Evolutionary conservation across 495 filamentous ascomycete genomes (phyloP).

Genomic region (Penicillium steckii): DNA sequence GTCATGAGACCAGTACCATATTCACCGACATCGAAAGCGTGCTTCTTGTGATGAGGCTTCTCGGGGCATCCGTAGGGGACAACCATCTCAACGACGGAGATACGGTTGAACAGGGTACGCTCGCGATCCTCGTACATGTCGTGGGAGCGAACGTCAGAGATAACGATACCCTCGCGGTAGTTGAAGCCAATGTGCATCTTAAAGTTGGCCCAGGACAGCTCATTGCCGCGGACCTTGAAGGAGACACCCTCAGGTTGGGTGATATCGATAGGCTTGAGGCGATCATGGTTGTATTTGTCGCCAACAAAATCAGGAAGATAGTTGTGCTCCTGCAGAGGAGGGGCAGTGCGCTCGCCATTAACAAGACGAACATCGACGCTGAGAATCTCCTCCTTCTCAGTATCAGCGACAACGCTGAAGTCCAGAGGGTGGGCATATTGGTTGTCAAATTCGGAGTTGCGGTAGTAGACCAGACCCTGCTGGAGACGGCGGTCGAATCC

Average conservation of each 20-base stretch:
- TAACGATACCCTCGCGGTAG: conserved; percentile 89
- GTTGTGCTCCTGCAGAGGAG: conserved; percentile 53
- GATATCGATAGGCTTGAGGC: conserved; percentile 40
- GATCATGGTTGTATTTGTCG: conserved; percentile 34
- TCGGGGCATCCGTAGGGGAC: conserved; percentile 95
- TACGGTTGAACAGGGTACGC: conserved; percentile 81
- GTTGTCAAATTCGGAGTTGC: conserved; percentile 47
- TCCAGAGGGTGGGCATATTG: conserved; percentile 42
- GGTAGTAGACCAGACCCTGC: conserved; percentile 42
- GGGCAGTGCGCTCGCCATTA: conserved; percentile 60
- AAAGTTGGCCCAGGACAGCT: conserved; percentile 37
- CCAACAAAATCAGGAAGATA: conserved; percentile 44
- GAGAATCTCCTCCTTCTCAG: conserved; percentile 90
- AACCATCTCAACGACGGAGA: conserved; percentile 96
- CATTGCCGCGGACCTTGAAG: conserved; percentile 40
- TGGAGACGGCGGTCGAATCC: conserved; percentile 38
- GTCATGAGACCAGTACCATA: conserved; percentile 97
- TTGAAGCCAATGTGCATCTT: conserved; percentile 70
- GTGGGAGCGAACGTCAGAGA: conserved; percentile 89
- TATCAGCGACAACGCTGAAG: conserved; percentile 44
- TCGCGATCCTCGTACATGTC: conserved; percentile 80
- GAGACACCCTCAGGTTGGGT: conserved; percentile 40
- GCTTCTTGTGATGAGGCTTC: conserved; percentile 88
- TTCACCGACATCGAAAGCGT: conserved; percentile 92
- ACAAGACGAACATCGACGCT: conserved; percentile 89